Base-by-base conservation (phyloP, 176 grass and related monocot species). In the Raddia distichophylla region DNA sequence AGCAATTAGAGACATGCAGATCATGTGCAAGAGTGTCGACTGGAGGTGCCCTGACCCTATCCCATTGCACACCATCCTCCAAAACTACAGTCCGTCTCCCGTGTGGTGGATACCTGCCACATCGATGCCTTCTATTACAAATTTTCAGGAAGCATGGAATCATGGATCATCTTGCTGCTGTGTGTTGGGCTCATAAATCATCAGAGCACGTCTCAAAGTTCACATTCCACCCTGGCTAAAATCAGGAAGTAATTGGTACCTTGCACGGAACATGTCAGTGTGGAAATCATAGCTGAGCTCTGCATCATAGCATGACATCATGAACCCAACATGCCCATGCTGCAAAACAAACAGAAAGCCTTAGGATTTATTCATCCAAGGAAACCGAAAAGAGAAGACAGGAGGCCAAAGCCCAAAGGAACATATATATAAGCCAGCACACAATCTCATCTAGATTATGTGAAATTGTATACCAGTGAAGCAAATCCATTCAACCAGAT, bases 261-360 rank as follows among this genome's bases (percentile, higher is more conserved):
- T 95, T 83, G 96, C 96, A 18, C 54, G 68, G 76, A 99, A 99
- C 5, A 82, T 83, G 69, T 95, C 85, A 10, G 82, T 88, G 62
- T 19, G 67, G 77, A 79, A 80, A 84, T 95, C 91, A 66, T 99
- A 99, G 69, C 96, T 93, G 69, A 99, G 80, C 62, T 90, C 87
- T 88, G 96, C 96, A 91, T 99, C 93, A 74, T 99, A 99, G 55
- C 96, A 99, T 82, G 96, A 99, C 83, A 99, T 84, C 96, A 91
- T 90, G 84, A 99, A 99, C n/a, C 96, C 96, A 77, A 95, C 85
- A 99, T 99, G 96, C 10, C 93, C 96, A 78, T 95, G 86, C 96
- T 99, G 91, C 85, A 89, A 84, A 89, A 90, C n/a, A 86, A 74
- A 57, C 8, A 60, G 46, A 74, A 59, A 72, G 43, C 50, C 9